These are phyloP conservation scores for Yamadazyma sp. DNA, from an alignment of 805 yeast species.

Conservation along the genomic window DNA sequence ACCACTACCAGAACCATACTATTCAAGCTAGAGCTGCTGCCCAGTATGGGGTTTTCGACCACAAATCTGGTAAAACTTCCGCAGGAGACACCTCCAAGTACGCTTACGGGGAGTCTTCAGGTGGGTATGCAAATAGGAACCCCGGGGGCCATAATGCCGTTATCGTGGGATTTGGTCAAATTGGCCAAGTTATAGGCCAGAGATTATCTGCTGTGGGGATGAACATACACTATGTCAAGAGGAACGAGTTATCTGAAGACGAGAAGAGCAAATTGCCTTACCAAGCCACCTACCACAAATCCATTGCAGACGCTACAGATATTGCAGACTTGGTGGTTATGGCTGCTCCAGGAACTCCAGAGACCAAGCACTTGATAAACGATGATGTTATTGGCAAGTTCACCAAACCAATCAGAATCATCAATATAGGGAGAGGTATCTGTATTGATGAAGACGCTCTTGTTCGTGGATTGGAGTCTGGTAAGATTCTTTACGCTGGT, in stretches of 20 bases:
- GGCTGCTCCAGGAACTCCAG: slow-evolving; percentile 64
- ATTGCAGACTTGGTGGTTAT: slow-evolving; percentile 60
- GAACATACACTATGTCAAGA: slow-evolving; percentile 61
- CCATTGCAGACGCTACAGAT: slow-evolving; percentile 32
- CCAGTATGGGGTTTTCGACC: slow-evolving; percentile 36
- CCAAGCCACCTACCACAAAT: slow-evolving; percentile 40
- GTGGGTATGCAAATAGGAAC: slow-evolving; percentile 44
- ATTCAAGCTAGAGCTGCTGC: slow-evolving; percentile 42
- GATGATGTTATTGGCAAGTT: slow-evolving; percentile 45
- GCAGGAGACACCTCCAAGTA: slow-evolving; percentile 21
- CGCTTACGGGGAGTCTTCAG: slow-evolving; percentile 46
- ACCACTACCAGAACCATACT: slow-evolving; percentile 46
- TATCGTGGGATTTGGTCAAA: slow-evolving; percentile 73
- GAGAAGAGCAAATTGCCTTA: slow-evolving; percentile 43
- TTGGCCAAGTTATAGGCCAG: slow-evolving; percentile 64
- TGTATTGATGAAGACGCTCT: slow-evolving; percentile 68
- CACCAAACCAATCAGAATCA: slow-evolving; percentile 56
- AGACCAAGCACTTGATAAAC: slow-evolving; percentile 57
- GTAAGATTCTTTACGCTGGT: slow-evolving; percentile 65
- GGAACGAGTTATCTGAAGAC: slow-evolving; percentile 39
- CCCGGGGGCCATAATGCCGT: slow-evolving; percentile 61
- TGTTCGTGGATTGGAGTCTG: slow-evolving; percentile 56
- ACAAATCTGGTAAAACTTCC: slow-evolving; percentile 25
- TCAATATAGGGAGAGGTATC: slow-evolving; percentile 76
- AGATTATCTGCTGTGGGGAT: slow-evolving; percentile 61